A percentile compares a stretch with the other conserved stretches of the same genome.
phyloP scores from a whole-genome alignment of 495 filamentous ascomycete genomes.

The Mycothermus thermophilus region DNA sequence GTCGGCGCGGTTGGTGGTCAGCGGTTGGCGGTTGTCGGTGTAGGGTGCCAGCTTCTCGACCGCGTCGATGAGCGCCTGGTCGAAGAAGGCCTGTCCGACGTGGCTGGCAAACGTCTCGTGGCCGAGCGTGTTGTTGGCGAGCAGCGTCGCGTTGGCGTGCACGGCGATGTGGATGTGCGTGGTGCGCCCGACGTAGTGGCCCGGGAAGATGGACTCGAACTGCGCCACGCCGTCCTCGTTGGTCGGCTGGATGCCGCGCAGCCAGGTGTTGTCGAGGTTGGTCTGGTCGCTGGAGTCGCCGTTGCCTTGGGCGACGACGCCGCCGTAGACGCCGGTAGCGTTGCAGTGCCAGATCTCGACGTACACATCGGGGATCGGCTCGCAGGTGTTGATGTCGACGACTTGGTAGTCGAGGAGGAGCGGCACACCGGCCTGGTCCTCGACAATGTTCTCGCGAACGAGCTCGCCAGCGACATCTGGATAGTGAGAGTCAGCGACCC shows the following conservation, averaged over 20 bases:
- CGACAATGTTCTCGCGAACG: constrained; percentile 43
- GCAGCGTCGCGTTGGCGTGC: constrained; percentile 29
- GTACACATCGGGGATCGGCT: constrained; percentile 40
- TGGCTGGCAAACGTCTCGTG: constrained; percentile 35
- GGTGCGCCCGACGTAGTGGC: constrained; percentile 39
- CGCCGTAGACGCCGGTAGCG: constrained; percentile 40
- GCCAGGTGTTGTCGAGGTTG: constrained; percentile 36
- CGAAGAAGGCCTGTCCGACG: constrained; percentile 51
- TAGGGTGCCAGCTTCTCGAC: constrained; percentile 46
- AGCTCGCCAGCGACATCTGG: constrained; percentile 27
- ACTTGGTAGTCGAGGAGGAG: constrained; percentile 48
- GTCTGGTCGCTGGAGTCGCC: constrained; percentile 33
- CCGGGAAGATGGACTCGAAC: constrained; percentile 42
- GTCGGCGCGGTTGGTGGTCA: constrained; percentile 39
- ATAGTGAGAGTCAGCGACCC: neutral
- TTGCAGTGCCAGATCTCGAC: constrained; percentile 46
- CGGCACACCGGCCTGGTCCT: constrained; percentile 40
- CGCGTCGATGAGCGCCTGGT: constrained; percentile 39
- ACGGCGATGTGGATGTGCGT: constrained; percentile 34
- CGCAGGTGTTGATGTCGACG: constrained; percentile 44
- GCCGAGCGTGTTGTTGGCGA: constrained; percentile 36
- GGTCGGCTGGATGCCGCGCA: constrained; percentile 38
- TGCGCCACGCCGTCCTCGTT: constrained; percentile 33
- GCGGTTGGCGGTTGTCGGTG: constrained; percentile 36
- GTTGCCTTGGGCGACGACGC: constrained; percentile 34